A percentile compares a stretch with the other conserved stretches of the same genome.
These are phyloP conservation scores for Emericellopsis cladophorae DNA, from an alignment of 2,329 filamentous ascomycete species.

Conservation along the genomic window DNA sequence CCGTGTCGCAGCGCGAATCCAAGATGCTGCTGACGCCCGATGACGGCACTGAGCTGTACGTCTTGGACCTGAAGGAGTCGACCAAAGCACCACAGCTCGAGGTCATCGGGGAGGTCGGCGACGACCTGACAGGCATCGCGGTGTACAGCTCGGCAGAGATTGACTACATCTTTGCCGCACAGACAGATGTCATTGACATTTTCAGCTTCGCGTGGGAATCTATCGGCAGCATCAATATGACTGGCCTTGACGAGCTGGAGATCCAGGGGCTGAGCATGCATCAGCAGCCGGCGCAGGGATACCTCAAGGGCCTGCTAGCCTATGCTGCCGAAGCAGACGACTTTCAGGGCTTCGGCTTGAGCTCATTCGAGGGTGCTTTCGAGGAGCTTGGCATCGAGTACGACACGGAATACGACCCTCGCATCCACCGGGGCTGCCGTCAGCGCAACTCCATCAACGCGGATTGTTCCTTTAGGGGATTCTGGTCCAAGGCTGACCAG, in stretches of 20 bases:
- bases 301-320: constrained; percentile 23
- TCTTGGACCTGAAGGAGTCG: constrained; percentile 24
- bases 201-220: constrained; percentile 22
- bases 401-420: constrained; percentile 25
- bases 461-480: constrained; percentile 24
- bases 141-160: constrained; percentile 20
- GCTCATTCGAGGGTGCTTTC: constrained; percentile 22
- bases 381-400: constrained; percentile 15
- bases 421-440: constrained; percentile 9
- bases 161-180: constrained; percentile 28
- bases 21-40: constrained; percentile 26
- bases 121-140: constrained; percentile 26
- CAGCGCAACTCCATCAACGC: constrained; percentile 15
- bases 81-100: constrained; percentile 20
- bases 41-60: constrained; percentile 22
- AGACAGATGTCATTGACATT: constrained; percentile 21
- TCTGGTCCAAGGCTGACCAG: constrained; percentile 13
- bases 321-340: constrained; percentile 27
- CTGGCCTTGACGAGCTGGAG: constrained; percentile 26
- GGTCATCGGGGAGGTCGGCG: constrained; percentile 18
- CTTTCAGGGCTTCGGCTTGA: constrained; percentile 23
- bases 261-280: constrained; percentile 26
- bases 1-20: constrained; percentile 19
- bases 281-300: constrained; percentile 19
- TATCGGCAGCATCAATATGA: constrained; percentile 21